phyloP scores from a whole-genome alignment of 257 asterid genomes.

The Solanum bulbocastanum region DNA sequence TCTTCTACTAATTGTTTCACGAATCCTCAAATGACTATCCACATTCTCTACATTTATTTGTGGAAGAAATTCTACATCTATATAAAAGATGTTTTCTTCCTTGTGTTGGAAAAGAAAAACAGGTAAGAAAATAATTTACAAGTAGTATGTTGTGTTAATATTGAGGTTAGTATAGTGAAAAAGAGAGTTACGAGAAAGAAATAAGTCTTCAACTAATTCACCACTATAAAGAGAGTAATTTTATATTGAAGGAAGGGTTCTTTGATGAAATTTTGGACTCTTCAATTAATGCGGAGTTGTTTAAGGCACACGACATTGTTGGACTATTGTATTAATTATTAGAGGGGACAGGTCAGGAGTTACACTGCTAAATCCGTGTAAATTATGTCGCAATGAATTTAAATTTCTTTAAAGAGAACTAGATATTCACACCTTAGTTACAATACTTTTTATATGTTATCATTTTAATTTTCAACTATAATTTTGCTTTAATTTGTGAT shows the following conservation, averaged over 20 bases:
- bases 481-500: neutral
- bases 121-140: neutral
- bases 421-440: neutral
- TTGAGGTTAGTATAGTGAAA: neutral
- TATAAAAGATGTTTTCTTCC: neutral
- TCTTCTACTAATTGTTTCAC: too few relatives aligned
- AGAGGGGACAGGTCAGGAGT: too few relatives aligned
- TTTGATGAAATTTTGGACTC: too few relatives aligned
- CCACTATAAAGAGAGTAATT: neutral
- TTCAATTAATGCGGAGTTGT: neutral
- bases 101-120: neutral
- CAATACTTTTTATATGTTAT: too few relatives aligned
- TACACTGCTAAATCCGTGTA: too few relatives aligned
- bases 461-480: too few relatives aligned
- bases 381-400: neutral
- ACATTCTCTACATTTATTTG: neutral
- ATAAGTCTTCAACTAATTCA: too few relatives aligned
- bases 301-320: neutral
- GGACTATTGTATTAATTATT: neutral
- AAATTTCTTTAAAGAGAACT: neutral
- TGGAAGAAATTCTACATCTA: neutral
- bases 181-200: neutral
- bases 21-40: neutral
- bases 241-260: neutral
- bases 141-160: neutral